Evolutionary conservation across 352 stramenopile genomes (phyloP).

Genomic region (Pythium scleroteichum): DNA sequence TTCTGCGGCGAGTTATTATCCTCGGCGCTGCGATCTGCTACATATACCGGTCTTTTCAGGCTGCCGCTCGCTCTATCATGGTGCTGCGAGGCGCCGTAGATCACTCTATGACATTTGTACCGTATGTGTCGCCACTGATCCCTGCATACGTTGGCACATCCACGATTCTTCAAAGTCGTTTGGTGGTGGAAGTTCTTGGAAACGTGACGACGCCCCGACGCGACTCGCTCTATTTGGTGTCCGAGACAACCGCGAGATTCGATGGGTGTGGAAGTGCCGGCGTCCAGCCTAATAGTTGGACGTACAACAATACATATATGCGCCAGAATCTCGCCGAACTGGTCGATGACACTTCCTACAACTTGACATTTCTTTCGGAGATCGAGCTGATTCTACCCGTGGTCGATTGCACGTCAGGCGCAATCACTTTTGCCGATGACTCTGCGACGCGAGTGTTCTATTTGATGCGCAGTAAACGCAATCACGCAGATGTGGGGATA

Average conservation of each 20-base stretch:
- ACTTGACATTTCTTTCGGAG: slow-evolving; percentile 31
- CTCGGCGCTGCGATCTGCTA: slow-evolving; percentile 40
- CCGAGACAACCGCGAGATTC: slow-evolving; percentile 7
- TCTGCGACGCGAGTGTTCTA: slow-evolving; percentile 14
- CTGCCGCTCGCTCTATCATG: slow-evolving; percentile 25
- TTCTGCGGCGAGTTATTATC: slow-evolving; percentile 26
- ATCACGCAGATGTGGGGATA: slow-evolving; percentile 25
- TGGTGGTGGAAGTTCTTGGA: slow-evolving; percentile 28
- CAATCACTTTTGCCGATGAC: slow-evolving; percentile 20
- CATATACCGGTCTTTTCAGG: slow-evolving; percentile 29
- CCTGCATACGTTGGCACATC: slow-evolving; percentile 30
- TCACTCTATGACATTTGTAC: slow-evolving; percentile 15
- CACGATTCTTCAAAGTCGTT: slow-evolving; percentile 33
- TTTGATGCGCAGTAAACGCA: slow-evolving; percentile 15
- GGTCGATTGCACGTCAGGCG: slow-evolving; percentile 40
- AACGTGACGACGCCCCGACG: slow-evolving; percentile 35
- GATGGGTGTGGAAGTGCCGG: slow-evolving; percentile 17
- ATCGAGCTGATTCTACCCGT: slow-evolving; percentile 46
- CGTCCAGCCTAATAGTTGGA: neutral
- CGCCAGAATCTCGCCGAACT: slow-evolving; percentile 30
- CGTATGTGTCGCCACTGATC: slow-evolving; percentile 30
- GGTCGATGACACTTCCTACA: slow-evolving; percentile 34
- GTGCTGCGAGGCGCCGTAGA: slow-evolving; percentile 26
- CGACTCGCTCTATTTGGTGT: slow-evolving; percentile 39
- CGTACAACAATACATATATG: slow-evolving; percentile 42